Base-by-base conservation (phyloP, 805 yeast genomes). In the Limtongia smithiae region DNA sequence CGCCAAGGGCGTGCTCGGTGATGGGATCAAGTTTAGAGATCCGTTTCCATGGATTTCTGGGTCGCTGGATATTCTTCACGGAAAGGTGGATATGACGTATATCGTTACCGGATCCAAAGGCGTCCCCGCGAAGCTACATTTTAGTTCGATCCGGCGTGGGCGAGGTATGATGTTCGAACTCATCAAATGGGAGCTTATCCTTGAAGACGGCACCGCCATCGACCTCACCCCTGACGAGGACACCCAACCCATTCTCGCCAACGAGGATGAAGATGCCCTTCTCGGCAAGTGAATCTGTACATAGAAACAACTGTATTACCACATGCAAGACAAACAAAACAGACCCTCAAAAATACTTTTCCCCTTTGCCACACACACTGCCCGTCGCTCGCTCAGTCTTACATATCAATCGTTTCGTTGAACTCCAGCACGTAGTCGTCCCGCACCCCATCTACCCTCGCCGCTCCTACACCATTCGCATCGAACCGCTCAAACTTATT, bases 1-100 rank as follows among this genome's bases (percentile, higher is more conserved):
- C 37, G 89, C 89, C 9, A 73, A 79, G 46, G 78, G 77, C 21
- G 62, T 70, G 2, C 70, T 91, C 40, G 97, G 97, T 17, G 78
- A 77, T 40, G 81, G 85, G 61, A 85, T 91, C 55, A 80, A 80
- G 33, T 88, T 83, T 63, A 77, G 79, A 25, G 80, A 82, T 24
- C 69, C 84, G 31, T 78, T 82, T 71, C 97, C 98, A 4, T 93
- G 96, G 96, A 81, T 91, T 51, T 70, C 75, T 49, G 98, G 98
- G 11, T 78, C 80, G 38, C 71, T 93, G 56, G 88, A 90, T 60
- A 87, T 93, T 25, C 88, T 87, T 53, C 75, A 80, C 54, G 96
- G 96, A 22, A 72, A 77, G 17, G 84, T 93, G 35, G 84, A 91
- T 65, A 78, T 93, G 55, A 66, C 67, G 25, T 89, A 88, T 60